Evolutionary conservation across 2,329 filamentous ascomycete genomes (phyloP).

Genomic region (Aspergillus niger): DNA sequence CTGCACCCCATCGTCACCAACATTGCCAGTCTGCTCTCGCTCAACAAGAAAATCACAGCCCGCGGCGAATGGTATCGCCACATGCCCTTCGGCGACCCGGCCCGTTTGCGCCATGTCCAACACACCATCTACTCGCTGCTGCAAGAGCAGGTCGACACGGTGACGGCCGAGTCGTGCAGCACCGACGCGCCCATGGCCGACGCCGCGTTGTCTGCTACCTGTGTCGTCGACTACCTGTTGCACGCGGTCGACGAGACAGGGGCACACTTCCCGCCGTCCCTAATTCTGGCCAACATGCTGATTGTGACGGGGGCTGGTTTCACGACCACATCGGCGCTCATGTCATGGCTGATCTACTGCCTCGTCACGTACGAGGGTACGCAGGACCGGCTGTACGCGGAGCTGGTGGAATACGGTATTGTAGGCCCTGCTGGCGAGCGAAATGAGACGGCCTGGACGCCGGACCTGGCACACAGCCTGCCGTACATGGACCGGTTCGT

Average conservation of each 20-base stretch:
- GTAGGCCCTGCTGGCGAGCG: too few relatives aligned
- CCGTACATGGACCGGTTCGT: constrained; percentile 56
- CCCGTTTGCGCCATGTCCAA: constrained; percentile 35
- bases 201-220: too few relatives aligned
- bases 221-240: too few relatives aligned
- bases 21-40: constrained; percentile 52
- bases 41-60: constrained; percentile 61
- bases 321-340: constrained; percentile 58
- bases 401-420: constrained; percentile 51
- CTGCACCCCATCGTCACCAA: constrained; percentile 52
- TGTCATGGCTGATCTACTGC: constrained; percentile 60
- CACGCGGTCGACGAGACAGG: too few relatives aligned
- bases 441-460: constrained; percentile 35
- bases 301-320: constrained; percentile 61
- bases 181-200: too few relatives aligned
- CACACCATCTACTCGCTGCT: too few relatives aligned
- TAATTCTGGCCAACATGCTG: constrained; percentile 37
- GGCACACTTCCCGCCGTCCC: too few relatives aligned
- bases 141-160: too few relatives aligned
- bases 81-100: constrained; percentile 59
- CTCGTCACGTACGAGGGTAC: constrained; percentile 56
- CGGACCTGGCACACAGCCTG: constrained; percentile 41
- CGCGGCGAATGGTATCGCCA: constrained; percentile 57
- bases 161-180: too few relatives aligned
- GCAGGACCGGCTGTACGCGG: constrained; percentile 60